These are phyloP conservation scores for Conringia planisiliqua DNA, from an alignment of 345 rosid genomes.

Conservation along the genomic window DNA sequence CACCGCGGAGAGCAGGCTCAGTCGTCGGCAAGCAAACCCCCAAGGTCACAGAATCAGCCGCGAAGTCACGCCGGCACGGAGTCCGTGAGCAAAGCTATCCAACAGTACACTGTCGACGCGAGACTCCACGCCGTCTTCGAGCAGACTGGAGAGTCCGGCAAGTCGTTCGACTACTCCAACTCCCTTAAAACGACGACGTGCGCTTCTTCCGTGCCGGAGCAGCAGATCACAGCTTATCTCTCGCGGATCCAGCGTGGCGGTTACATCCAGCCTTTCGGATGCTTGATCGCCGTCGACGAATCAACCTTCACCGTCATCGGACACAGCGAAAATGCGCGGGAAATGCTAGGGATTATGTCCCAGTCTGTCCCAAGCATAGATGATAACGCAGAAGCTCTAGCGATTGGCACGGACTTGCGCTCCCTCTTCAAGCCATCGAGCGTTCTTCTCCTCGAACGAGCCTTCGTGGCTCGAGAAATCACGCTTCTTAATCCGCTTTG, in stretches of 20 bases:
- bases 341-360: slow-evolving; percentile 71
- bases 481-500: slow-evolving; percentile 77
- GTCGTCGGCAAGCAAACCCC: slow-evolving; percentile 46
- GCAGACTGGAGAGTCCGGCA: slow-evolving; percentile 78
- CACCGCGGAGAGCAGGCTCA: slow-evolving; percentile 27
- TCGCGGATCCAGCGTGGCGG: slow-evolving; percentile 92
- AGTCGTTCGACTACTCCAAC: slow-evolving; percentile 77
- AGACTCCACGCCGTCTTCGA: slow-evolving; percentile 88
- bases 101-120: slow-evolving; percentile 88
- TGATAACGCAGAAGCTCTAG: slow-evolving; percentile 54
- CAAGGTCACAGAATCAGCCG: slow-evolving; percentile 11
- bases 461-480: slow-evolving; percentile 86
- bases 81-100: slow-evolving; percentile 76
- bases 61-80: slow-evolving; percentile 30
- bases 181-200: slow-evolving; percentile 54
- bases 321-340: slow-evolving; percentile 77
- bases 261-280: slow-evolving; percentile 84
- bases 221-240: slow-evolving; percentile 77
- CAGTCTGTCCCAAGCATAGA: slow-evolving; percentile 84
- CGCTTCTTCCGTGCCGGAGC: slow-evolving; percentile 54
- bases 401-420: slow-evolving; percentile 66
- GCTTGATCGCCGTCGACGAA: slow-evolving; percentile 80
- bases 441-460: slow-evolving; percentile 56
- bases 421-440: slow-evolving; percentile 62
- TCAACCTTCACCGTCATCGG: slow-evolving; percentile 58